Conservation (phyloP, 352 stramenopile genomes). For the Phytophthora uliginosa region DNA sequence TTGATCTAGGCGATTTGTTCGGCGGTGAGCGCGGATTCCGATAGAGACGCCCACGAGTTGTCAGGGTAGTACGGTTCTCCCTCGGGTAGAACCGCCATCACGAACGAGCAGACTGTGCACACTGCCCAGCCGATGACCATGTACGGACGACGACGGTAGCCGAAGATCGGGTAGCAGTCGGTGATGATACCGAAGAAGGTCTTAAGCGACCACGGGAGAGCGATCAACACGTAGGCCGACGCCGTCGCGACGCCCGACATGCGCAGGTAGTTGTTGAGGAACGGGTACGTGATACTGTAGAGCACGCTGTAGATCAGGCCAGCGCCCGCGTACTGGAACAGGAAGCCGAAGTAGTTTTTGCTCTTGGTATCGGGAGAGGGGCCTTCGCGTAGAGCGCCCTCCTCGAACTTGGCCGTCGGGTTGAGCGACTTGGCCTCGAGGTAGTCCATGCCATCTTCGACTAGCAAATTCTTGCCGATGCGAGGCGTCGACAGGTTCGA, state of each 20-base stretch:
- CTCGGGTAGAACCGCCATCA: constrained; percentile 48
- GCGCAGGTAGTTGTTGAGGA: constrained; percentile 64
- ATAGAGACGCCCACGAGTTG: constrained; percentile 38
- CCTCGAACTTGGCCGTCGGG: constrained; percentile 37
- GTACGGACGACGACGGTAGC: constrained; percentile 84
- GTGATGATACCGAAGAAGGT: constrained; percentile 87
- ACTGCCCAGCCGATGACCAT: constrained; percentile 81
- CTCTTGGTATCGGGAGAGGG: constrained; percentile 40
- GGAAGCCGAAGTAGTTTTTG: constrained; percentile 50
- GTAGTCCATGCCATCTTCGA: constrained; percentile 28
- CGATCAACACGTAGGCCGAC: constrained; percentile 58
- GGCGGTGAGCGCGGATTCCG: constrained; percentile 38
- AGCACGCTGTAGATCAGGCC: constrained; percentile 62
- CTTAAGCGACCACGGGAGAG: constrained; percentile 85
- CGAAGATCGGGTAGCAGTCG: constrained; percentile 89
- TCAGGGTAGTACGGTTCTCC: constrained; percentile 69
- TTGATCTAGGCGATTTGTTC: constrained; percentile 62
- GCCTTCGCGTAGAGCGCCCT: constrained; percentile 58
- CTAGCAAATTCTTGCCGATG: constrained; percentile 28
- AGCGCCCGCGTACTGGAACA: constrained; percentile 60
- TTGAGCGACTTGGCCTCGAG: constrained; percentile 41
- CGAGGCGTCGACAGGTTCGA: constrained; percentile 34
- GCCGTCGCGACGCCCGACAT: constrained; percentile 54
- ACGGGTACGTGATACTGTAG: constrained; percentile 55
- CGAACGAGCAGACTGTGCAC: constrained; percentile 41